Conservation (phyloP, 2,329 filamentous ascomycete species). For the Aspergillus clavatus region DNA sequence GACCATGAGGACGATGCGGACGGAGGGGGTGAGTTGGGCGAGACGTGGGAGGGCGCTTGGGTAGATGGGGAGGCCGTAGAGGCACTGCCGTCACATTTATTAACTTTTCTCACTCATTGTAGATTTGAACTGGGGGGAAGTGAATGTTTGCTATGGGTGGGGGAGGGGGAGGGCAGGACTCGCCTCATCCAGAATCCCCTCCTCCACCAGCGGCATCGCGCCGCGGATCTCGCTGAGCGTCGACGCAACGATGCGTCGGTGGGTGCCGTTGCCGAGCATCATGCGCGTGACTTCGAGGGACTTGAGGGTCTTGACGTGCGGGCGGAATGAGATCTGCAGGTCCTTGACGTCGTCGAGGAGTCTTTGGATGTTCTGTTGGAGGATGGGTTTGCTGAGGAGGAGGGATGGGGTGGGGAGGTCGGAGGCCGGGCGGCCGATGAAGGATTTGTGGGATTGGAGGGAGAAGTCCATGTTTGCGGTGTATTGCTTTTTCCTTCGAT, state of each 20-base stretch:
- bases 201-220: conserved; percentile 35
- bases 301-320: conserved; percentile 45
- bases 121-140: too few species aligned
- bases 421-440: conserved; percentile 31
- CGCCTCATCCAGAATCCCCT: conserved; percentile 41
- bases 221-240: conserved; percentile 41
- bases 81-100: too few species aligned
- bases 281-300: conserved; percentile 35
- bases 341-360: conserved; percentile 39
- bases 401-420: conserved; percentile 40
- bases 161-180: background rate
- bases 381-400: conserved; percentile 35
- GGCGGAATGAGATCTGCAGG: conserved; percentile 37
- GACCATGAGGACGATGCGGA: conserved; percentile 37
- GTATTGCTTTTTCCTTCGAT: too few species aligned
- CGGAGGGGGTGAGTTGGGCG: conserved; percentile 21
- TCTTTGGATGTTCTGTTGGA: conserved; percentile 36
- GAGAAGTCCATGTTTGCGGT: conserved; percentile 26
- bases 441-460: conserved; percentile 29
- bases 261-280: conserved; percentile 39
- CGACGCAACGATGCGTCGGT: conserved; percentile 39
- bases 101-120: too few species aligned
- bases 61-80: conserved; percentile 42
- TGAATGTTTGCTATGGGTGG: background rate
- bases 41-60: conserved; percentile 31